Percentiles rank a stretch among this genome's conserved stretches.
phyloP scores from a whole-genome alignment of 78 protist species.

The Diacronema lutheri region DNA sequence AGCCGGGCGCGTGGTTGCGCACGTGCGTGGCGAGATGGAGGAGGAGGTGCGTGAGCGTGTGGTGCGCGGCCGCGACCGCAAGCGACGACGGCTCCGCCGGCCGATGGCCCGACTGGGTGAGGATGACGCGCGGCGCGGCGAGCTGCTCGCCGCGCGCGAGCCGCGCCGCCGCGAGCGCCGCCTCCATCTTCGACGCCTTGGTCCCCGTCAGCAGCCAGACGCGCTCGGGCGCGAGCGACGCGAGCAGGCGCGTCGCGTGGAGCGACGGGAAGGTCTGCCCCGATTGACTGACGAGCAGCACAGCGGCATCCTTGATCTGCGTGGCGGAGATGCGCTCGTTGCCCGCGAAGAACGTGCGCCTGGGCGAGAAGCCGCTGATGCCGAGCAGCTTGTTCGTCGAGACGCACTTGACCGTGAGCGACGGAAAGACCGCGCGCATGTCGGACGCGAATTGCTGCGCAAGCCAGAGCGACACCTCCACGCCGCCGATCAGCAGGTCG shows the following conservation, averaged over 20 bases:
- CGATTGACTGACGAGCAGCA: background rate
- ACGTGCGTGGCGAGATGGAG: background rate
- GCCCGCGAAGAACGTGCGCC: background rate
- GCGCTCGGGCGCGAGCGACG: background rate
- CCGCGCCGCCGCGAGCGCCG: background rate
- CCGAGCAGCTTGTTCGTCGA: constrained; percentile 29
- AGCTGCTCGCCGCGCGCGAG: background rate
- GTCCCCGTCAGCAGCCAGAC: background rate
- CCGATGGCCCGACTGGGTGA: background rate
- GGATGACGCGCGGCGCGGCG: background rate
- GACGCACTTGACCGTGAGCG: background rate
- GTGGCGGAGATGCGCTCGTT: background rate
- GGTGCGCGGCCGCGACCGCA: background rate
- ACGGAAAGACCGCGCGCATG: constrained; percentile 3
- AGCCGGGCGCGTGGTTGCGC: background rate
- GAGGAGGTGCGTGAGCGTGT: background rate
- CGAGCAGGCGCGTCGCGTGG: constrained; percentile 24
- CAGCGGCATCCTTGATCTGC: background rate
- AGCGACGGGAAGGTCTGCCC: constrained; percentile 30
- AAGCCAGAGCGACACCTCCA: constrained; percentile 11
- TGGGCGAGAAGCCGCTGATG: background rate
- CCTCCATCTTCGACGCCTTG: background rate
- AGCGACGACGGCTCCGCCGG: constrained; percentile 25
- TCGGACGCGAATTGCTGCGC: constrained; percentile 21
- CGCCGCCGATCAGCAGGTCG: constrained; percentile 20